Evolutionary conservation across 768 basidiomycete genomes (phyloP).

Genomic region (Suillus lakei): DNA sequence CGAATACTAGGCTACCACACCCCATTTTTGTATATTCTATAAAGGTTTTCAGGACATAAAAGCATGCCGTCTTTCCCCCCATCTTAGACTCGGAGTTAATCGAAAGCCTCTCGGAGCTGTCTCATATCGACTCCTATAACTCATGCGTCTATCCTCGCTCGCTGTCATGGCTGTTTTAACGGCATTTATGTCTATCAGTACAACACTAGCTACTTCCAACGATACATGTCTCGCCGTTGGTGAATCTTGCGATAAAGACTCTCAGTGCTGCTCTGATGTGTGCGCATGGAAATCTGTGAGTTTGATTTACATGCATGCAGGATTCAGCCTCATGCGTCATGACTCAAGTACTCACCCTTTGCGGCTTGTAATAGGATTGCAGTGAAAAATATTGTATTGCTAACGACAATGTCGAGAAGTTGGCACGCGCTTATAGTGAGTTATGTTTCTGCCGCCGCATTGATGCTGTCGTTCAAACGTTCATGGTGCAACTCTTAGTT

Average conservation of each 20-base stretch:
- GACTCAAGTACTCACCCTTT: not conserved
- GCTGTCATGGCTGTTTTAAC: not conserved
- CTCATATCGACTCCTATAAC: no score
- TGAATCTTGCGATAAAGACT: not conserved
- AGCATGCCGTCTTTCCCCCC: not conserved
- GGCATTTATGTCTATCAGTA: not conserved
- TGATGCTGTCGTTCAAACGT: not conserved
- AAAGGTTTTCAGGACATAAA: not conserved
- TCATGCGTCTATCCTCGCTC: not conserved
- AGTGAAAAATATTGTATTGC: not conserved
- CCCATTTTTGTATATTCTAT: not conserved
- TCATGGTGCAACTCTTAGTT: not conserved
- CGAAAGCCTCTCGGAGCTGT: no score
- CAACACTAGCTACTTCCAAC: not conserved
- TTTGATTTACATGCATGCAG: not conserved
- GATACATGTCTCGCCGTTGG: not conserved
- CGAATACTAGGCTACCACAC: not conserved
- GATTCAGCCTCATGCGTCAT: not conserved
- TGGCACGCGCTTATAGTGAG: not conserved
- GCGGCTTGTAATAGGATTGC: not conserved
- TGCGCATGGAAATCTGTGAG: not conserved
- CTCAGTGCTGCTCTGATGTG: not conserved
- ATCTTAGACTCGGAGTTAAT: no score
- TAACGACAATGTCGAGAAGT: not conserved
- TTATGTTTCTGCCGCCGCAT: not conserved